phyloP scores from a whole-genome alignment of 148 eudicot genomes.

The Linanthus parryae region DNA sequence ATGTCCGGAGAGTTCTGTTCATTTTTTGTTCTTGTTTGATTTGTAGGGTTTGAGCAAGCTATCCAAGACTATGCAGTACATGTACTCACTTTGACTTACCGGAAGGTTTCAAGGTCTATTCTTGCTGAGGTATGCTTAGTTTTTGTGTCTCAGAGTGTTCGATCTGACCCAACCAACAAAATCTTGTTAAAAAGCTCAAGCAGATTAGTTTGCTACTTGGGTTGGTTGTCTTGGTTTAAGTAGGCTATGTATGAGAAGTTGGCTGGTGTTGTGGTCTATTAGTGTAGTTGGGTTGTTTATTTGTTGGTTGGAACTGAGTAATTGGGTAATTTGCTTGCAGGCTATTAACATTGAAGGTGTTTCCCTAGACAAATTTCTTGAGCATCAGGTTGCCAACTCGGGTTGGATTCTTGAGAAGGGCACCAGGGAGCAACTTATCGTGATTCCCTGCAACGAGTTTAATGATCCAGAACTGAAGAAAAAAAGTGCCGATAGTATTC shows the following conservation, averaged over 20 bases:
- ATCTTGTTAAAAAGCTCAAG: no score
- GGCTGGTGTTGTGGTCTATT: no score
- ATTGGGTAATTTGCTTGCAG: conserved; percentile 47
- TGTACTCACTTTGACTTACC: conserved; percentile 79
- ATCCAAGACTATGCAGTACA: conserved; percentile 85
- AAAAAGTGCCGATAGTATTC: conserved; percentile 59
- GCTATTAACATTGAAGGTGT: conserved; percentile 82
- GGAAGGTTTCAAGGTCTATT: conserved; percentile 66
- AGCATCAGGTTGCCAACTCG: conserved; percentile 54
- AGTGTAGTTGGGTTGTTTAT: no score
- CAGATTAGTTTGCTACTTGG: not conserved
- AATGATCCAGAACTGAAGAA: conserved; percentile 88
- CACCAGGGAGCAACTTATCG: conserved; percentile 54
- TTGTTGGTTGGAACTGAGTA: no score
- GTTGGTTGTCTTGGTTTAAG: no score
- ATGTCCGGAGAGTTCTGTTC: no score
- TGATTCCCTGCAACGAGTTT: conserved; percentile 64
- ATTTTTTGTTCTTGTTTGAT: no score
- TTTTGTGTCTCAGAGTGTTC: not conserved
- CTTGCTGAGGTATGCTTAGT: conserved; percentile 73
- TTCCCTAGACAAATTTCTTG: conserved; percentile 79
- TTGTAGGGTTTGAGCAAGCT: conserved; percentile 93
- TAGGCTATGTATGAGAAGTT: no score
- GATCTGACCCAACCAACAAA: no score
- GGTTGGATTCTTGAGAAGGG: conserved; percentile 79